These are phyloP conservation scores for Russula virescens DNA, from an alignment of 768 basidiomycete genomes.

Conservation along the genomic window DNA sequence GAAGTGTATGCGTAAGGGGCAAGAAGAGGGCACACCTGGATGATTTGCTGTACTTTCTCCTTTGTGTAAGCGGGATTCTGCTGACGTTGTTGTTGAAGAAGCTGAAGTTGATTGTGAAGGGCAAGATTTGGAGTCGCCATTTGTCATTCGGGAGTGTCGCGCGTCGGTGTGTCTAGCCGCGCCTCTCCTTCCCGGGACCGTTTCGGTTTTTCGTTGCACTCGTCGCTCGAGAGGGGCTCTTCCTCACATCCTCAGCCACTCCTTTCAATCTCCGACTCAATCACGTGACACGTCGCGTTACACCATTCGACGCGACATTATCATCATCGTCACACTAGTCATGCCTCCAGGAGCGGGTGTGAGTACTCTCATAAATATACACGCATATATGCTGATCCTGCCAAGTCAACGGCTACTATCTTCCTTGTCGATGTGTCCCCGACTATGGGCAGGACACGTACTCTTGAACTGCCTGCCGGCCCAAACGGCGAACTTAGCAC, in stretches of 20 bases:
- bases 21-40: slow-evolving; percentile 25
- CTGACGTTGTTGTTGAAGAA: slow-evolving; percentile 18
- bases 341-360: slow-evolving; percentile 83
- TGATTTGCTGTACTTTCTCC: slow-evolving; percentile 28
- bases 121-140: slow-evolving; percentile 29
- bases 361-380: slow-evolving; percentile 29
- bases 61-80: slow-evolving; percentile 18
- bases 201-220: slow-evolving; percentile 8
- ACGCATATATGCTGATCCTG: slow-evolving; percentile 18
- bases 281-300: slow-evolving; percentile 16
- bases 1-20: not conserved
- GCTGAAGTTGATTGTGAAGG: slow-evolving; percentile 26
- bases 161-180: slow-evolving; percentile 32
- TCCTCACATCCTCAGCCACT: slow-evolving; percentile 16
- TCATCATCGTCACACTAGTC: slow-evolving; percentile 22
- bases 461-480: slow-evolving; percentile 50
- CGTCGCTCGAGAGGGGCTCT: too few species aligned
- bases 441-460: slow-evolving; percentile 68
- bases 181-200: slow-evolving; percentile 24
- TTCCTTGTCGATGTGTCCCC: slow-evolving; percentile 86
- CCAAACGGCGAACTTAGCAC: slow-evolving; percentile 45
- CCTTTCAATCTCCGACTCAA: not conserved
- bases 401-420: slow-evolving; percentile 78
- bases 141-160: slow-evolving; percentile 21
- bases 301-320: not conserved